Evolutionary conservation across 345 rosid genomes (phyloP), one percentile per base, ranked within the genome.

Genomic region (Tarenaya hassleriana): DNA sequence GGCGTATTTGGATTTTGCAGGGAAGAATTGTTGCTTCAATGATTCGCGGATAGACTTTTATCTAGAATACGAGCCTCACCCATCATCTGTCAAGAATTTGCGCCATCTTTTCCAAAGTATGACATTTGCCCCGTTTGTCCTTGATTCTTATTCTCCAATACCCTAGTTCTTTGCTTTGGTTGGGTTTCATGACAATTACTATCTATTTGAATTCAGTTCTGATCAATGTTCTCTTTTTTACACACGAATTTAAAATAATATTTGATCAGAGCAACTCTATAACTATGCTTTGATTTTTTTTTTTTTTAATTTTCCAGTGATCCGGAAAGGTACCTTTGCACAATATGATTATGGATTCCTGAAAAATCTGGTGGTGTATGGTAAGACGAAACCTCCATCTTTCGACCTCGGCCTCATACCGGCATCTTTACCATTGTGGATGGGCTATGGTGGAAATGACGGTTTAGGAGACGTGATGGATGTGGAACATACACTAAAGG

Each of bases 61-160:
- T 66, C 69, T 91, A 42, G 77, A 79, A 15, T 84, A 79, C 44
- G 96, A 87, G 58, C 98, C 98, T 61, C 95, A 91, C 47, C 90
- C 98, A 16, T 79, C 96, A 37, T 91, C 98, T 18, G 64, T 76
- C 1, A 91, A 87, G 77, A 91, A 91, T 63, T 91, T n/a, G n/a
- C n/a, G n/a, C n/a, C n/a, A n/a, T n/a, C n/a, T n/a, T n/a, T n/a
- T 84, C 69, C 90, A 91, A 73, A 91, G 96, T 91, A 77, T 57
- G 77, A 47, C 61, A 52, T 51, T 56, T 49, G 5, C 14, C 48
- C 39, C n/a, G n/a, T n/a, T n/a, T n/a, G n/a, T n/a, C n/a, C n/a
- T n/a, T n/a, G n/a, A n/a, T n/a, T n/a, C n/a, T n/a, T n/a, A n/a
- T n/a, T n/a, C n/a, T n/a, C n/a, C n/a, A n/a, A 33, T 20, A 19